Conservation (phyloP, 2,329 filamentous ascomycete species). For the Orbilia blumenaviensis region DNA sequence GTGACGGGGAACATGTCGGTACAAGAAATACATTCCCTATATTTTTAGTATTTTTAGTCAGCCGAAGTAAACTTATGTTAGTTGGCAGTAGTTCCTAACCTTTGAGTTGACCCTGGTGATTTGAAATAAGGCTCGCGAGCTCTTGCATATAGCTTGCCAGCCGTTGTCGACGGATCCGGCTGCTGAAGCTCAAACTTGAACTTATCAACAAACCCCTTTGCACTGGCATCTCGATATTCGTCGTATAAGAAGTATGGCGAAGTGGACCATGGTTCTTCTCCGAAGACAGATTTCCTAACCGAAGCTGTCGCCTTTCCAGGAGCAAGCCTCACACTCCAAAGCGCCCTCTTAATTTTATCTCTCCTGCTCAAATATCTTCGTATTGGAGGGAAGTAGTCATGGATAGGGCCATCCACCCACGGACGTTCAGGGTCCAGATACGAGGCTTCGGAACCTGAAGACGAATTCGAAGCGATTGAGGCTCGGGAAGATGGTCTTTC, state of each 20-base stretch:
- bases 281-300: constrained; percentile 36
- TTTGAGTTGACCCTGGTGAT: constrained; percentile 32
- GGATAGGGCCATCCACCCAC: constrained; percentile 21
- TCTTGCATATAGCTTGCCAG: constrained; percentile 43
- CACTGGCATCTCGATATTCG: constrained; percentile 24
- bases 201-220: constrained; percentile 41
- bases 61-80: neutral
- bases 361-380: constrained; percentile 24
- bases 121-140: constrained; percentile 46
- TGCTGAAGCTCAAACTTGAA: constrained; percentile 32
- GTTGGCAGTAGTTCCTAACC: neutral
- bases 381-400: constrained; percentile 11
- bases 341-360: constrained; percentile 34
- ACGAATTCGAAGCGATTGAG: constrained; percentile 9
- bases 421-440: constrained; percentile 19
- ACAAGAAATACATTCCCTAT: constrained; percentile 47
- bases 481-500: constrained; percentile 31
- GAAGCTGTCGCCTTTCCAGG: constrained; percentile 37
- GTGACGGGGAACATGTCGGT: constrained; percentile 43
- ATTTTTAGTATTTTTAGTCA: neutral
- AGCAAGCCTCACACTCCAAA: constrained; percentile 33
- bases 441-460: constrained; percentile 12
- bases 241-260: constrained; percentile 47
- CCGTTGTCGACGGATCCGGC: constrained; percentile 17
- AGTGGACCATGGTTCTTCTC: constrained; percentile 30